Base-by-base conservation (phyloP, 495 filamentous ascomycete genomes). In the Clavariopsis aquatica region DNA sequence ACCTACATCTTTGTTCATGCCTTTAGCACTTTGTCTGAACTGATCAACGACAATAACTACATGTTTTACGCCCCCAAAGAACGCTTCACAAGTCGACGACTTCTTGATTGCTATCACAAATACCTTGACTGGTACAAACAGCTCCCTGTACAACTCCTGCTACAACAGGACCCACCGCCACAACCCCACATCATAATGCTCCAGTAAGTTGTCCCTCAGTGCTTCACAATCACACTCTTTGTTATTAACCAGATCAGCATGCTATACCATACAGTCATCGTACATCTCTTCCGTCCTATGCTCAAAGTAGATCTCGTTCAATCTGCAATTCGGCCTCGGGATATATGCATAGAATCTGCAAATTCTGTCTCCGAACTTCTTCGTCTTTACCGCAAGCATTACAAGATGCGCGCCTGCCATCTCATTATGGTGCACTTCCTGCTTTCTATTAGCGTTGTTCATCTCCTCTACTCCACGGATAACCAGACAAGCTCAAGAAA, bases 11-110 rank as follows among this genome's bases (percentile, higher is more conserved):
- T 83, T 34, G 80, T 85, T 12, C 84, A 84, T 66, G 82, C 81
- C 62, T 82, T 87, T 59, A 85, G 83, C 68, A 83, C 84, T 61
- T 80, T 89, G 34, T 86, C 85, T 58, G 87, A 89, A 72, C 81
- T 89, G 12, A 81, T 89, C 3, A 85, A 87, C 57, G 80, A 87
- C 66, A 82, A 82, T 12, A 72, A 89, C n/a, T 85, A 83, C 64
- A 78, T 84, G 23, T 77, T 88, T 9, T 85, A 86, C 68, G 82
- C 85, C 0, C 87, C 87, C 1, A 83, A 80, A 22, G 76, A 82
- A 52, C 80, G 80, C 0, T 74, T 89, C 10, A 86, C 83, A 0
- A 83, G 81, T 65, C 78, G 78, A 56, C 80, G 82, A 22, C 71
- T 89, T 12, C 77, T 86, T 0, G 73, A 74, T 26, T 76, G 79